Percentiles rank a stretch among this genome's conserved stretches.
Conservation (phyloP, 768 basidiomycete species). For the Tulasnella sp. region DNA sequence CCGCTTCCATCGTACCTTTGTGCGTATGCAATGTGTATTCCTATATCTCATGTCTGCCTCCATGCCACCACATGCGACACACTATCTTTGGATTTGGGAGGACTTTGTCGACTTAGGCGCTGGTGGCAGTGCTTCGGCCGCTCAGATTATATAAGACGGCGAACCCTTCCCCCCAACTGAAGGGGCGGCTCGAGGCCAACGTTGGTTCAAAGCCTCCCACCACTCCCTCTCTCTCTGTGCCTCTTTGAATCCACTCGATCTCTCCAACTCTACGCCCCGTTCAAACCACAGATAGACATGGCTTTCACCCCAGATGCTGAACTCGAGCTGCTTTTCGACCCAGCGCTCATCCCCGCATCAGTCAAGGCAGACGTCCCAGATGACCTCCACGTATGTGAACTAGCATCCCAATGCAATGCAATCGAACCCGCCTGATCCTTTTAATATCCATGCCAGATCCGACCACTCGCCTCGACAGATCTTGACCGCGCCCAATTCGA, state of each 20-base stretch:
- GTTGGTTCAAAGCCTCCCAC: background rate
- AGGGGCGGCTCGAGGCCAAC: background rate
- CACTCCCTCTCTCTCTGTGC: background rate
- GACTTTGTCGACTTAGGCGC: background rate
- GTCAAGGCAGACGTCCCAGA: slow-evolving; percentile 52
- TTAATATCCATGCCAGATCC: slow-evolving; percentile 48
- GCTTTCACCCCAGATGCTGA: slow-evolving; percentile 50
- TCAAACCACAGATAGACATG: slow-evolving; percentile 14
- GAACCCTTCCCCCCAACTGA: background rate
- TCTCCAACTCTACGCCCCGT: background rate
- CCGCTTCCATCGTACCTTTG: background rate
- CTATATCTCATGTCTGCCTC: slow-evolving; percentile 1
- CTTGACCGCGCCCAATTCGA: slow-evolving; percentile 71
- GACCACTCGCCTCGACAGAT: slow-evolving; percentile 83
- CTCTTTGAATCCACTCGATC: background rate
- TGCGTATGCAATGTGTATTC: slow-evolving; percentile 1
- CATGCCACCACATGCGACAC: background rate
- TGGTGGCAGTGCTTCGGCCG: background rate
- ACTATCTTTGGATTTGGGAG: background rate
- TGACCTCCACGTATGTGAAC: slow-evolving; percentile 56
- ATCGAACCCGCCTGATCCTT: background rate
- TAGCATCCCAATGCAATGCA: background rate
- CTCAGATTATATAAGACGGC: background rate
- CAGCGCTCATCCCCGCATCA: slow-evolving; percentile 58
- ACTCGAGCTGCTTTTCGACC: slow-evolving; percentile 73